Evolutionary conservation across 164 flowering plant genomes (phyloP).

Genomic region (Litsea cubeba): DNA sequence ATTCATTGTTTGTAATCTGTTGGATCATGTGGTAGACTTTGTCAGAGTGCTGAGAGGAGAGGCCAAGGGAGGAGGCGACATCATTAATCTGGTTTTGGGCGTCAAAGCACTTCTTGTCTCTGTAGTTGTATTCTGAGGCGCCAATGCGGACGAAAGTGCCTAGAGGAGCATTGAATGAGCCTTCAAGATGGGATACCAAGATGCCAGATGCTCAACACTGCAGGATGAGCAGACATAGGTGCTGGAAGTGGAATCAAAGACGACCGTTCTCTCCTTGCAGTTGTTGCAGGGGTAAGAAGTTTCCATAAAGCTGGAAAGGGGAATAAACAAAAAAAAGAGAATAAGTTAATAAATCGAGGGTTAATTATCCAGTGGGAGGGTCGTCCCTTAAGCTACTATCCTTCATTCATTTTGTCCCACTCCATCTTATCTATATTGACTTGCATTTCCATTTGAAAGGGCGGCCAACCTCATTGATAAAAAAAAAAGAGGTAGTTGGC

Average conservation of each 20-base stretch:
- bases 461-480: too few species aligned
- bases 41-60: conserved; percentile 19
- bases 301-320: too few species aligned
- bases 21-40: conserved; percentile 46
- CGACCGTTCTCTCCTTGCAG: conserved; percentile 31
- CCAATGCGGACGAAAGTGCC: conserved; percentile 52
- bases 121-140: conserved; percentile 22
- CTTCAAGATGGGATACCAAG: conserved; percentile 34
- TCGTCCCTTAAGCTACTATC: too few species aligned
- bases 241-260: conserved; percentile 40
- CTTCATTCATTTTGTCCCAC: too few species aligned
- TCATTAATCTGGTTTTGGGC: conserved; percentile 51
- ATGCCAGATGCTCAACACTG: conserved; percentile 42
- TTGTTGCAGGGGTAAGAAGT: conserved; percentile 25
- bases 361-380: too few species aligned
- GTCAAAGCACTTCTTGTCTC: conserved; percentile 45
- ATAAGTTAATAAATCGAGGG: too few species aligned
- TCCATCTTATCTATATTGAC: too few species aligned
- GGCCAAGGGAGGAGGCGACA: conserved; percentile 21
- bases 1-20: conserved; percentile 61
- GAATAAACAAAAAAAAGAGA: too few species aligned
- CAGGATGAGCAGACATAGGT: conserved; percentile 44
- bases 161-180: conserved; percentile 42
- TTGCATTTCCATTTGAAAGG: too few species aligned
- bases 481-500: too few species aligned